Percentiles rank a stretch among this genome's conserved stretches.
These are phyloP conservation scores for Clavispora fructus DNA, from an alignment of 805 yeast species.

Conservation along the genomic window DNA sequence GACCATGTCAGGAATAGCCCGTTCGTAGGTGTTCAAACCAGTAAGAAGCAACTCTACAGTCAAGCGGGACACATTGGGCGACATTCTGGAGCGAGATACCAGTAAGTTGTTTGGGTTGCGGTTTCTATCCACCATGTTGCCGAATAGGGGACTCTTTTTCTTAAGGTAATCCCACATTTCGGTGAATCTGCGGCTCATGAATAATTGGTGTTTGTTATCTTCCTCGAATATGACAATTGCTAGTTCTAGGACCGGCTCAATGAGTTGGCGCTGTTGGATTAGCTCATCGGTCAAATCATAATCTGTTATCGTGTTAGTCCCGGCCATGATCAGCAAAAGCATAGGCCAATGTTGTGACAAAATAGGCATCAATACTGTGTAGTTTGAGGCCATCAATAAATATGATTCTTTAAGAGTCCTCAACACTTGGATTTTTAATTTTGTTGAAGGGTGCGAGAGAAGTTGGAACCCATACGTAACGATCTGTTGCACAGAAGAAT, in stretches of 20 bases:
- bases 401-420: constrained; percentile 33
- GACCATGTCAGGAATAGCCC: constrained; percentile 34
- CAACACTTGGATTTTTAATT: constrained; percentile 53
- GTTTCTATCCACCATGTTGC: not conserved
- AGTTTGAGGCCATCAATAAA: constrained; percentile 28
- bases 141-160: constrained; percentile 1
- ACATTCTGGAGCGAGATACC: not conserved
- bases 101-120: not conserved
- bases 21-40: constrained; percentile 36
- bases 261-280: constrained; percentile 11
- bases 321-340: constrained; percentile 18
- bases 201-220: constrained; percentile 38
- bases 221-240: constrained; percentile 21
- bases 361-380: constrained; percentile 26
- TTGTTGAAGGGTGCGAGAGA: constrained; percentile 60
- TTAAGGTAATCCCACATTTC: constrained; percentile 39
- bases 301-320: constrained; percentile 13
- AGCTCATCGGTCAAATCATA: not conserved
- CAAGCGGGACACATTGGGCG: constrained; percentile 17
- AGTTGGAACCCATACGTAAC: constrained; percentile 64
- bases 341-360: constrained; percentile 32
- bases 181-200: constrained; percentile 41
- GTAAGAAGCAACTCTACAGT: constrained; percentile 26
- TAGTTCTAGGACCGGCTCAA: constrained; percentile 25
- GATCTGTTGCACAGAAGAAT: constrained; percentile 54